Evolutionary conservation across 2,329 filamentous ascomycete genomes (phyloP), one percentile per base, ranked within the genome.

Genomic region (Ustulina deusta): DNA sequence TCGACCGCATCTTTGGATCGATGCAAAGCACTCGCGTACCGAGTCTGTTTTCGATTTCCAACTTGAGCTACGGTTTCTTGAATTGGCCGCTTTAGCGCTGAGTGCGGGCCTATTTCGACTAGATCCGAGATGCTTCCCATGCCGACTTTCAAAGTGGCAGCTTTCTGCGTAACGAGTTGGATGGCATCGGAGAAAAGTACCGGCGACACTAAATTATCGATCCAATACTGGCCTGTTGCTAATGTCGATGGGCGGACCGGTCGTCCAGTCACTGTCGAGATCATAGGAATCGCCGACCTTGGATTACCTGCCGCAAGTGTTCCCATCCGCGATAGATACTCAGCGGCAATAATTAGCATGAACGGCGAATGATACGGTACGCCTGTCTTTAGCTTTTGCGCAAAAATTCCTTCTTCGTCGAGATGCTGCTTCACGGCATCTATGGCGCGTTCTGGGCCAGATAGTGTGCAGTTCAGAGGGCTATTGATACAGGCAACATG

Each of bases 121-220:
- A 78, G 58, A 34, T 77, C 71, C 7, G 74, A 73, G 22, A 76
- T 72, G 9, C 29, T 65, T 9, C 68, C 70, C 22, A 70, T 54
- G 9, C 70, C 74, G 58, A 44, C 75, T 66, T 70, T 80, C 65
- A 67, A 74, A 64, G 57, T 69, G 7, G 68, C 70, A 7, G 69
- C 64, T 34, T 65, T 70, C 34, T 74, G 69, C 1, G 61, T 69
- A 20, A 73, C 46, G 1, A 70, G 27, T 6, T 71, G 65, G 1
- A 77, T 65, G 0, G 79, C 79, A 17, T 75, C 64, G 1, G 72
- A 59, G 44, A 81, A 81, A 34, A 69, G 70, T 0, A 82, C 80
- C 0, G 78, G 78, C 0, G 72, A 75, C 2, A 76, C 68, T 48
- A 82, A 69, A 46, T 81, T 81, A 2, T 76, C 69, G 6, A 78